phyloP scores from a whole-genome alignment of 768 basidiomycete species.

The Psilocybe cyanescens region DNA sequence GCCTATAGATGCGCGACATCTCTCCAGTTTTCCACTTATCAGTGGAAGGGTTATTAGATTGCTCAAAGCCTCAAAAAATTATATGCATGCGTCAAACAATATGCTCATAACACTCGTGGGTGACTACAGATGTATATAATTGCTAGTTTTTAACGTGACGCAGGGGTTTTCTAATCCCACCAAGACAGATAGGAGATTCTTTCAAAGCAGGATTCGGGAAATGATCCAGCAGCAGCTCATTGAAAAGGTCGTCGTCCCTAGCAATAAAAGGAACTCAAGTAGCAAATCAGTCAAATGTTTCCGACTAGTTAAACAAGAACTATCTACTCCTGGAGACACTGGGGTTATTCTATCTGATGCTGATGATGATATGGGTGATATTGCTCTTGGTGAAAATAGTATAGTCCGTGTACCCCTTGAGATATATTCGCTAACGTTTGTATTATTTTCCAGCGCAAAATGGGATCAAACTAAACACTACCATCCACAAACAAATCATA shows the following conservation, averaged over 20 bases:
- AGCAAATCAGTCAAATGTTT: slow-evolving; percentile 65
- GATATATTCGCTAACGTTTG: not conserved
- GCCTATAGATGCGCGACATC: slow-evolving; percentile 76
- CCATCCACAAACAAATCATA: slow-evolving; percentile 82
- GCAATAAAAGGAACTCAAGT: slow-evolving; percentile 48
- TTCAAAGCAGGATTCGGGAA: slow-evolving; percentile 74
- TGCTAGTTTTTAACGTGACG: not conserved
- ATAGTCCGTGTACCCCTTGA: not conserved
- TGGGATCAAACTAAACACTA: slow-evolving; percentile 59
- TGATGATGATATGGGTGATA: slow-evolving; percentile 47
- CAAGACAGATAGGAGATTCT: slow-evolving; percentile 82
- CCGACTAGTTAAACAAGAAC: slow-evolving; percentile 49
- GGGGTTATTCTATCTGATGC: slow-evolving; percentile 41
- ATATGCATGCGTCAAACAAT: slow-evolving; percentile 75
- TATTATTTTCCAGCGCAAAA: slow-evolving; percentile 25
- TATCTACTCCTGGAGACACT: slow-evolving; percentile 43
- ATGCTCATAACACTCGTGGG: slow-evolving; percentile 78
- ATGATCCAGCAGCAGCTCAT: slow-evolving; percentile 74
- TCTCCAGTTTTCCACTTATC: slow-evolving; percentile 76
- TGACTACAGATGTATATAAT: not conserved
- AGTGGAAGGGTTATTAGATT: slow-evolving; percentile 73
- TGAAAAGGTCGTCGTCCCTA: slow-evolving; percentile 75
- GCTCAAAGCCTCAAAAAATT: slow-evolving; percentile 68
- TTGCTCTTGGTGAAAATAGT: slow-evolving; percentile 29
- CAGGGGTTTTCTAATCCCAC: slow-evolving; percentile 80